Evolutionary conservation across 768 basidiomycete species (phyloP).

Genomic region (Tremella mesenterica): DNA sequence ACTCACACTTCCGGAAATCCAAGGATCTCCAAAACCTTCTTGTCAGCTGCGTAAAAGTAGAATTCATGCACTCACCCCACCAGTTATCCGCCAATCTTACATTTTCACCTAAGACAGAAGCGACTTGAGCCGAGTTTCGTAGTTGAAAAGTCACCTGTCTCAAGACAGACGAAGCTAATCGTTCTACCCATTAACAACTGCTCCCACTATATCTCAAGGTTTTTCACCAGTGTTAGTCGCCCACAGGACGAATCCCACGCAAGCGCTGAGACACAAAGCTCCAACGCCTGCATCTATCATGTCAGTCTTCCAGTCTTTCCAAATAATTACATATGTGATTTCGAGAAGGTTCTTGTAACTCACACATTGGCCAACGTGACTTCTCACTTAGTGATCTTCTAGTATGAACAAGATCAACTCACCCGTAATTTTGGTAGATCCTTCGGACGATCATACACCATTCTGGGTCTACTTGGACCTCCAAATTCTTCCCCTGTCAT

Average conservation of each 20-base stretch:
- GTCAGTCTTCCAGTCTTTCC: background rate
- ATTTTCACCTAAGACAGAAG: constrained; percentile 27
- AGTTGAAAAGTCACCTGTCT: constrained; percentile 39
- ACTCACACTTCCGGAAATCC: constrained; percentile 39
- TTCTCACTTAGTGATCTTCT: background rate
- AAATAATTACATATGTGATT: background rate
- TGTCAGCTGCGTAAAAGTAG: background rate
- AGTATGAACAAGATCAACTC: constrained; percentile 4
- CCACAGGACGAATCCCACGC: constrained; percentile 25
- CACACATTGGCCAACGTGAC: constrained; percentile 17
- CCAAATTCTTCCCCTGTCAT: constrained; percentile 21
- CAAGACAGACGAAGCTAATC: constrained; percentile 39
- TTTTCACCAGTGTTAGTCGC: constrained; percentile 29
- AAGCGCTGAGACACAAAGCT: constrained; percentile 13
- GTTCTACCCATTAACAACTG: constrained; percentile 22
- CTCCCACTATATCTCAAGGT: background rate
- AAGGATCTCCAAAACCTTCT: constrained; percentile 40
- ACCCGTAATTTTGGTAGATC: constrained; percentile 33
- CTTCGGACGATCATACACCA: constrained; percentile 36
- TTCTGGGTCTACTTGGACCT: constrained; percentile 38
- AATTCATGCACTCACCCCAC: constrained; percentile 31
- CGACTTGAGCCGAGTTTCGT: constrained; percentile 32
- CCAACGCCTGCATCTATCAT: constrained; percentile 14
- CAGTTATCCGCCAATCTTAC: constrained; percentile 33
- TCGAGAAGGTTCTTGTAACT: too few relatives aligned